phyloP scores from a whole-genome alignment of 768 basidiomycete genomes.

The Serpula lacrymans region DNA sequence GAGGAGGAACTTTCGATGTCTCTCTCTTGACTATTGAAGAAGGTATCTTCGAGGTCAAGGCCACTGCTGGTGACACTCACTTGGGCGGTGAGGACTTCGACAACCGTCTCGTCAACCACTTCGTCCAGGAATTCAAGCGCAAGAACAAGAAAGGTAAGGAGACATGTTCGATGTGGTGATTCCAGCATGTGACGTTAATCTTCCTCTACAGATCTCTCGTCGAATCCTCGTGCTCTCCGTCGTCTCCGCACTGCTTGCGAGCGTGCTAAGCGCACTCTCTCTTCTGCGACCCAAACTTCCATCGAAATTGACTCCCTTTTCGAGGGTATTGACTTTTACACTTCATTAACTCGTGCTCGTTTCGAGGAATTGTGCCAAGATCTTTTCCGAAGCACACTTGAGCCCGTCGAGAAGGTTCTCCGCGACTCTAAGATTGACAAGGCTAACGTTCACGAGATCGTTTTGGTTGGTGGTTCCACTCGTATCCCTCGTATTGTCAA shows the following conservation, averaged over 20 bases:
- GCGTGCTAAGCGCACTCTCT: slow-evolving; percentile 97
- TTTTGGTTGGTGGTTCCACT: slow-evolving; percentile 96
- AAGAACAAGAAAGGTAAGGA: slow-evolving; percentile 89
- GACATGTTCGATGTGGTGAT: not conserved
- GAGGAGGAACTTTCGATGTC: slow-evolving; percentile 98
- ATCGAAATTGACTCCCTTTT: slow-evolving; percentile 98
- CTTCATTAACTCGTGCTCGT: slow-evolving; percentile 94
- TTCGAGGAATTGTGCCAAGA: slow-evolving; percentile 97
- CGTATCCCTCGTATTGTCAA: slow-evolving; percentile 98
- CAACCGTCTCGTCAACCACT: slow-evolving; percentile 96
- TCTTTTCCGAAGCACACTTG: slow-evolving; percentile 89
- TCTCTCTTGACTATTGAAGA: slow-evolving; percentile 95
- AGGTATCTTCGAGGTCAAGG: slow-evolving; percentile 98
- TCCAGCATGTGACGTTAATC: slow-evolving; percentile 14
- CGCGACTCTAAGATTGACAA: slow-evolving; percentile 99
- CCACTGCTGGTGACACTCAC: slow-evolving; percentile 97
- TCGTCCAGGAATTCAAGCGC: slow-evolving; percentile 94
- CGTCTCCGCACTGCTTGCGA: slow-evolving; percentile 98
- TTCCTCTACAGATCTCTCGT: slow-evolving; percentile 64
- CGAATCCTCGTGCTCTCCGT: slow-evolving; percentile 92
- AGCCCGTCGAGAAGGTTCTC: slow-evolving; percentile 97
- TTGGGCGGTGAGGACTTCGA: slow-evolving; percentile 99
- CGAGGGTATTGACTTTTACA: slow-evolving; percentile 98
- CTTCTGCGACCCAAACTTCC: slow-evolving; percentile 92
- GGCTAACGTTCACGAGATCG: slow-evolving; percentile 92